Base-by-base conservation (phyloP, 768 basidiomycete species). In the Trametes cinnabarina region DNA sequence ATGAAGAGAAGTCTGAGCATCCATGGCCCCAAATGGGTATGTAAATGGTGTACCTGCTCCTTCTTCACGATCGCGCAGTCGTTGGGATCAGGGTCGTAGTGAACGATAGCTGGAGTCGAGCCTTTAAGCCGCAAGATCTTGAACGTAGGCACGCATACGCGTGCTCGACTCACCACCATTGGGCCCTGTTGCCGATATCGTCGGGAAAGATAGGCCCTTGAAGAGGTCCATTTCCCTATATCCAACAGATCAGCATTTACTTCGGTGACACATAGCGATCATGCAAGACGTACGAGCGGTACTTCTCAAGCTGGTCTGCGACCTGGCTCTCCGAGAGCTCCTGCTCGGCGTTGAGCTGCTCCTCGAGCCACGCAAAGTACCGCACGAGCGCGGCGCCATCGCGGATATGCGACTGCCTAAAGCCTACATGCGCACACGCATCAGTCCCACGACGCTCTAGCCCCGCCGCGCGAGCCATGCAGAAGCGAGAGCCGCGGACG, bases 341-440 rank as follows among this genome's bases (percentile, higher is more conserved):
- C 17, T 74, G 76, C 0, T 85, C 90, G 7, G 79, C 74, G 3
- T 79, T 71, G 17, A 98, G 76, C 62, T 87, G 82, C 60, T 94
- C 89, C 71, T 98, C 94, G 1, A 99, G 78, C 97, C 96, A 99
- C 0, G 93, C 80, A 65, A 98, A 98, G 73, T 98, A 99, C 14
- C 87, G 82, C 8, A 82, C 85, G 46, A 98, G 77, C 0, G 95
- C 95, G 1, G 81, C 85, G 0, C 96, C 94, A 70, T 98, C 96
- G 10, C 95, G 82, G 30, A 96, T 84, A 68, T 99, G 93, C 51
- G 81, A 82, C 66, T 88, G 84, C 15, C 94, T 81, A 79, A 98
- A 98, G 0, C 96, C 96, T 68, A 88, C n/a, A 39, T 39, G 5
- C 37, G n/a, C 37, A 39, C 10, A 4, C 10, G 28, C 28, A 32